Base-by-base conservation (phyloP, 805 yeast species). In the Candida nanaspora region DNA sequence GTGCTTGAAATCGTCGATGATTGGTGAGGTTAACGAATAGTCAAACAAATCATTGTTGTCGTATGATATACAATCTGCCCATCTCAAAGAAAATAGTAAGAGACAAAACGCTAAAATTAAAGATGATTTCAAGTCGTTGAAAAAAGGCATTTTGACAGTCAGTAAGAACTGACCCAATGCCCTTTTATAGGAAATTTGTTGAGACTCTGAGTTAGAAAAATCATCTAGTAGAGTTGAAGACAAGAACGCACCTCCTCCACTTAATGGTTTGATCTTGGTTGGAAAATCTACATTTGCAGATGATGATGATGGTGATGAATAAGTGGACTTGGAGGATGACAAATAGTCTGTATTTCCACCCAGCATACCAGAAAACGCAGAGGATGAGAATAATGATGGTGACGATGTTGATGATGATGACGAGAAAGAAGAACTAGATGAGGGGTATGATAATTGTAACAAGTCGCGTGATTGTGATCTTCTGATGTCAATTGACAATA, bases 401-500 rank as follows among this genome's bases (percentile, higher is more conserved):
- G n/a, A n/a, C n/a, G 6, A 6, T 16, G 20, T 15, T 6, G 3
- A 14, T n/a, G 33, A 30, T 6, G 20, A 30, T 7, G 10, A 11
- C 6, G 32, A n/a, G 7, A 5, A 11, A 15, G 10, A 6, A 6
- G 34, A 19, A 18, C 7, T 31, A 16, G 3, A 18, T 19, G 16
- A 19, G 16, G 34, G 19, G 5, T 16, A 22, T 14, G 40, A 42
- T 20, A 47, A 38, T 41, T 54, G 66, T 37, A 74, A 53, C 11
- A 79, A 54, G 44, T 80, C 86, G 14, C 72, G 72, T 15, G 81
- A 65, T 48, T 82, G 89, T 22, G 73, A 56, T 40, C 86, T 68
- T 36, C 80, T 71, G 25, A 80, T 61, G 60, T 86, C 95, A 30
- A 86, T 73, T 15, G 82, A 69, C 25, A 85, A 61, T 1, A 84